Conservation (phyloP, 2,329 filamentous ascomycete genomes). For the Penicillium sp. region DNA sequence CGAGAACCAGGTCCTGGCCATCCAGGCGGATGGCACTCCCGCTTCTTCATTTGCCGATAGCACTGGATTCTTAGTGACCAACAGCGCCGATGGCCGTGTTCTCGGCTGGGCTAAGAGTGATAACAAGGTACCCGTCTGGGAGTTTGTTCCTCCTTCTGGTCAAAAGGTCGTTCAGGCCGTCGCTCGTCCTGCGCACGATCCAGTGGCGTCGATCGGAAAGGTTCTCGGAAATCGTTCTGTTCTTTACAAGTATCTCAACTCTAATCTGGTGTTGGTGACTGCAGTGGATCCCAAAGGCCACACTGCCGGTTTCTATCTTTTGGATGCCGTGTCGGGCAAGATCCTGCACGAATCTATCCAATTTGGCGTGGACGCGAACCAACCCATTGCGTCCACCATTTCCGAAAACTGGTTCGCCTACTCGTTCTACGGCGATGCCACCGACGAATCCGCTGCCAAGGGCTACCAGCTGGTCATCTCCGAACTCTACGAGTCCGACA, state of each 20-base stretch:
- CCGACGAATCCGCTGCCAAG: constrained; percentile 57
- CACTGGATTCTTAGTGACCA: constrained; percentile 41
- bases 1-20: constrained; percentile 28
- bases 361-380: constrained; percentile 68
- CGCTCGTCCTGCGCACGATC: constrained; percentile 71
- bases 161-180: constrained; percentile 69
- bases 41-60: constrained; percentile 28
- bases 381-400: constrained; percentile 72
- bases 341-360: constrained; percentile 71
- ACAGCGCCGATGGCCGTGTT: constrained; percentile 41
- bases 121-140: constrained; percentile 61
- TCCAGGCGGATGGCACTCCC: constrained; percentile 38
- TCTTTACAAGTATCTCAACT: constrained; percentile 94
- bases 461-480: constrained; percentile 83
- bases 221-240: constrained; percentile 91
- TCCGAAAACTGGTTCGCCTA: constrained; percentile 97
- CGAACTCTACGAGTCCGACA: constrained; percentile 84
- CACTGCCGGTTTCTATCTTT: constrained; percentile 69
- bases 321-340: constrained; percentile 83
- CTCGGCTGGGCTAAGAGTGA: constrained; percentile 44
- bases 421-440: constrained; percentile 64
- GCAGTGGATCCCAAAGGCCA: constrained; percentile 56
- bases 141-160: constrained; percentile 63
- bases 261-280: constrained; percentile 76
- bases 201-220: constrained; percentile 89